These are phyloP conservation scores for Verticillium nubilum DNA, from an alignment of 2,329 filamentous ascomycete genomes.

Conservation along the genomic window DNA sequence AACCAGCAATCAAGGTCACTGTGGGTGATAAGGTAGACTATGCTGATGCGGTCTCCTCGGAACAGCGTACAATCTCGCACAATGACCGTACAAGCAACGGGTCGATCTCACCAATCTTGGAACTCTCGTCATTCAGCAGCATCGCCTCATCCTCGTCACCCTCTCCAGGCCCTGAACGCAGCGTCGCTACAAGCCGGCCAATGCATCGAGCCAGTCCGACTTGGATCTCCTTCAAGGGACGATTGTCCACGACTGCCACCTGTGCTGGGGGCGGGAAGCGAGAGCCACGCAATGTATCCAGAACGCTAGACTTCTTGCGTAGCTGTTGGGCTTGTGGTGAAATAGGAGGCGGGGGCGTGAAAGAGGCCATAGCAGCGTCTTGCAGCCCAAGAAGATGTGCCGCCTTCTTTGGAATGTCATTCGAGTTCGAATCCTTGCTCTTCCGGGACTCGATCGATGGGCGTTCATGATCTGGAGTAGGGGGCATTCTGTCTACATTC, in stretches of 20 bases:
- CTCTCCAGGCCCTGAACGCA: slow-evolving; percentile 20
- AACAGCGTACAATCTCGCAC: slow-evolving; percentile 33
- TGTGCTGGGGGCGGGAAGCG: not conserved
- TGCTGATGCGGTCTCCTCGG: slow-evolving; percentile 7
- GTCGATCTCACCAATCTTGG: slow-evolving; percentile 24
- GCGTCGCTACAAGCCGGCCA: slow-evolving; percentile 42
- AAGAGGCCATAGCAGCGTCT: slow-evolving; percentile 11
- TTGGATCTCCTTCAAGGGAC: slow-evolving; percentile 36
- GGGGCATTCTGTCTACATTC: not conserved
- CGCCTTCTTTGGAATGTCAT: slow-evolving; percentile 45
- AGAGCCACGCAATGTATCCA: not conserved
- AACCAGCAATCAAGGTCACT: not conserved
- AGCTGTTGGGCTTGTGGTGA: slow-evolving; percentile 1
- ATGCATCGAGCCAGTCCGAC: slow-evolving; percentile 46
- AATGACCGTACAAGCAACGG: slow-evolving; percentile 32
- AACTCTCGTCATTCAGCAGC: slow-evolving; percentile 2
- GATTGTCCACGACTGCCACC: not conserved
- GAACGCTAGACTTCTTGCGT: slow-evolving; percentile 1
- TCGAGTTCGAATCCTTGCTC: slow-evolving; percentile 15
- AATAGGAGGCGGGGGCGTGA: slow-evolving; percentile 7
- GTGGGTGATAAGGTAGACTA: no score
- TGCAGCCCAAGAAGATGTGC: slow-evolving; percentile 44
- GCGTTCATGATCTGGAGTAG: slow-evolving; percentile 3
- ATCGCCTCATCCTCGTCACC: slow-evolving; percentile 1
- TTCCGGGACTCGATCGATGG: slow-evolving; percentile 4